Base-by-base conservation (phyloP, 2,329 filamentous ascomycete genomes). In the Phyllosticta paracitricarpa region DNA sequence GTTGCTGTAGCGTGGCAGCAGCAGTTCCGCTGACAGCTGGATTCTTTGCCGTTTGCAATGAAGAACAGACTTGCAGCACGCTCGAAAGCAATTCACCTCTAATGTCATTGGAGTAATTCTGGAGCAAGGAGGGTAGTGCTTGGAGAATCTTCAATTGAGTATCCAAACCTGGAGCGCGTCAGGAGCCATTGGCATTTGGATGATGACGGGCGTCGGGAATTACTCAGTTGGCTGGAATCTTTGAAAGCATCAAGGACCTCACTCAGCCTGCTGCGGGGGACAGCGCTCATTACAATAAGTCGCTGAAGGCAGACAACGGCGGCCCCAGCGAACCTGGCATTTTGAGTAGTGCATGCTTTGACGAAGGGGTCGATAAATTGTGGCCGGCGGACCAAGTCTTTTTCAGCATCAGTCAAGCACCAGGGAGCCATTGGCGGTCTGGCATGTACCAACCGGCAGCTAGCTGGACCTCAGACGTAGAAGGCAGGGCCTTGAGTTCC, bases 61-160 rank as follows among this genome's bases (percentile, higher is more conserved):
- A 88, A 63, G 94, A 94, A 76, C 94, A 97, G 71, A 96, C 90
- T 71, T 96, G 92, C 66, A 99, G 77, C 0, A 89, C 85, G 9
- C 85, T 90, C 28, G 91, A 88, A 51, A 99, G 81, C 35, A 96
- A 78, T 63, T 93, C 88, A 1, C 89, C 91, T 63, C 87, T 86
- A 48, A 99, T 78, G 61, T 96, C 89, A 40, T 82, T 81, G 0
- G 89, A 85, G 75, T 97, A 97, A 68, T 96, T 96, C 67, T 97
- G 92, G 25, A 97, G 77, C 40, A 99, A 76, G 1, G 91, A 90
- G 3, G 94, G 94, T 17, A 99, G 77, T 1, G 91, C 91, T 73
- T 99, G 94, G 14, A 99, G 78, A 58, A 97, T 94, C 75, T 97
- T 97, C 66, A 99, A 84, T 71, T 99, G 94, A 2, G 97, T 89